A percentile compares a stretch with the other conserved stretches of the same genome.
phyloP scores from a whole-genome alignment of 2,329 filamentous ascomycete species.

The Ramularia collo-cygni region DNA sequence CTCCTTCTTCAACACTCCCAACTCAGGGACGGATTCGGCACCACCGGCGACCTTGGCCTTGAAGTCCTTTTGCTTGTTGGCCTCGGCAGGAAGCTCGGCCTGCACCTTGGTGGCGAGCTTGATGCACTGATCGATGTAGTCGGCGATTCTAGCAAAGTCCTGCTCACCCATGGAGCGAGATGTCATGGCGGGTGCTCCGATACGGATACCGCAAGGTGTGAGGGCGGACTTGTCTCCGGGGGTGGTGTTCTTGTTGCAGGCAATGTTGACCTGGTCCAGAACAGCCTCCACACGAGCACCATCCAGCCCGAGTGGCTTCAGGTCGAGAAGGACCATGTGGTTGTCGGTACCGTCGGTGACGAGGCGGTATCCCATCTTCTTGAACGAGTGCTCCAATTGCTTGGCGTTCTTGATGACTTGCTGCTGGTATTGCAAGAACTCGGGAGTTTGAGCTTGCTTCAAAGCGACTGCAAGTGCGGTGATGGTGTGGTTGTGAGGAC shows the following conservation, averaged over 20 bases:
- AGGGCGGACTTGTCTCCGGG: slow-evolving; percentile 96
- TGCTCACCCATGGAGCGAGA: slow-evolving; percentile 85
- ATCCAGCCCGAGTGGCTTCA: slow-evolving; percentile 73
- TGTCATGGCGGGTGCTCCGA: slow-evolving; percentile 96
- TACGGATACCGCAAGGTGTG: slow-evolving; percentile 88
- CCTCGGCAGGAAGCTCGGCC: slow-evolving; percentile 79
- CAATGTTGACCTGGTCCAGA: slow-evolving; percentile 96
- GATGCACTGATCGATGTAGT: slow-evolving; percentile 84
- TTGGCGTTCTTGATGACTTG: slow-evolving; percentile 91
- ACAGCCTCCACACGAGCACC: slow-evolving; percentile 93
- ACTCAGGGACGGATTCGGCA: slow-evolving; percentile 55
- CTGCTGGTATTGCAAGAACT: slow-evolving; percentile 92
- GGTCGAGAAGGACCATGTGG: slow-evolving; percentile 92
- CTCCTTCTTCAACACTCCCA: slow-evolving; percentile 81
- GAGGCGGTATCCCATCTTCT: slow-evolving; percentile 80
- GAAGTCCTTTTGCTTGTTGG: slow-evolving; percentile 99
- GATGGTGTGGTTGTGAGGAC: slow-evolving; percentile 99
- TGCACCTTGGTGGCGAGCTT: slow-evolving; percentile 88
- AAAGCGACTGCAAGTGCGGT: slow-evolving; percentile 91
- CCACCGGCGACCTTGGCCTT: slow-evolving; percentile 81
- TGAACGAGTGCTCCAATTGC: slow-evolving; percentile 72
- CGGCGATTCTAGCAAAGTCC: slow-evolving; percentile 84
- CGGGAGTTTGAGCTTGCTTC: slow-evolving; percentile 82
- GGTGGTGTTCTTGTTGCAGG: slow-evolving; percentile 99
- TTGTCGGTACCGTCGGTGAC: slow-evolving; percentile 95